phyloP scores from a whole-genome alignment of 345 rosid species.

The Salix caprea region DNA sequence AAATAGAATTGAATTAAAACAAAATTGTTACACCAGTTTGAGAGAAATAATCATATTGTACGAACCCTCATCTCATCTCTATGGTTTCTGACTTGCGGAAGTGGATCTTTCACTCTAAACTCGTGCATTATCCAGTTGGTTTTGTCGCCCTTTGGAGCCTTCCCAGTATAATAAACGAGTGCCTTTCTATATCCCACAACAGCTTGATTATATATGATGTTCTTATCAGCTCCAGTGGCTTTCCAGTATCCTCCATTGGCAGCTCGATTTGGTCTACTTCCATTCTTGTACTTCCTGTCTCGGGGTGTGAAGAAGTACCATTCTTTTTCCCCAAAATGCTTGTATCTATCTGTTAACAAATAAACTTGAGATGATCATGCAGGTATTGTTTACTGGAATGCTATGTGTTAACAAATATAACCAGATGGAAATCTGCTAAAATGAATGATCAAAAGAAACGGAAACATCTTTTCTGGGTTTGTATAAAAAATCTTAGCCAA shows the following conservation, averaged over 20 bases:
- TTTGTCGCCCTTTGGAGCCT: constrained; percentile 13
- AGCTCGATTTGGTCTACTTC: constrained; percentile 17
- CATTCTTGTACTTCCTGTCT: constrained; percentile 16
- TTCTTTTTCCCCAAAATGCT: neutral
- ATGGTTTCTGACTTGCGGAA: neutral
- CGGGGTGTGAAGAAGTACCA: constrained; percentile 27
- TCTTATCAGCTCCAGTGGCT: constrained; percentile 14
- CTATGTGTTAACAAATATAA: no score
- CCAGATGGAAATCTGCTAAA: no score
- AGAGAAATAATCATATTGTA: neutral
- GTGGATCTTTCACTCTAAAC: neutral
- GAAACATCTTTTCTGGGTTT: no score
- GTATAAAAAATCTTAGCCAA: no score
- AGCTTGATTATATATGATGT: neutral
- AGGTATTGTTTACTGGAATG: no score
- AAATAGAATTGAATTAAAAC: neutral
- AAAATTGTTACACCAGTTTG: neutral
- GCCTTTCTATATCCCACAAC: neutral
- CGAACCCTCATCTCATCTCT: constrained; percentile 23
- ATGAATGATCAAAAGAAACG: no score
- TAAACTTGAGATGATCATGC: neutral
- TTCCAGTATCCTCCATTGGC: constrained; percentile 24
- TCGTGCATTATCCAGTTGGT: constrained; percentile 34
- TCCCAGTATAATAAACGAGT: constrained; percentile 15
- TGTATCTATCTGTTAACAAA: constrained; percentile 4